Conservation (phyloP, 2,329 filamentous ascomycete genomes). For the Rachicladosporium sp. region DNA sequence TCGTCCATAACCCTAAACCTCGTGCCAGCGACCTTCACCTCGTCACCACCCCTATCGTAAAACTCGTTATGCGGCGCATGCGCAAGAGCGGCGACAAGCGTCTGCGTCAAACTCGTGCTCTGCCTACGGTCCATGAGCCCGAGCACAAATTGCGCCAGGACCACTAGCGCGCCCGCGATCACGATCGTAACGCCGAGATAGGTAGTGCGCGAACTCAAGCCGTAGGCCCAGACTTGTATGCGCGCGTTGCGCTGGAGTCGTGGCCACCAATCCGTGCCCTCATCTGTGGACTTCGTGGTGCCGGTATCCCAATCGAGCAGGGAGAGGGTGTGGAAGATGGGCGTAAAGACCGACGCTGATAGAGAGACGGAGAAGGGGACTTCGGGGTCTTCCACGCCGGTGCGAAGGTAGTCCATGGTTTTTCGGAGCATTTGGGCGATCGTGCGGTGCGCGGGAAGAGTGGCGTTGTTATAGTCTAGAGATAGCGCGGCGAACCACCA, state of each 20-base stretch:
- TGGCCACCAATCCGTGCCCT: too few relatives aligned
- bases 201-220: conserved; percentile 11
- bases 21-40: conserved; percentile 9
- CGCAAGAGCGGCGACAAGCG: conserved; percentile 17
- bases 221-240: conserved; percentile 16
- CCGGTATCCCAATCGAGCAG: conserved; percentile 11
- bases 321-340: conserved; percentile 10
- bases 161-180: conserved; percentile 9
- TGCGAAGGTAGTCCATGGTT: neutral
- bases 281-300: too few relatives aligned
- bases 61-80: conserved; percentile 13
- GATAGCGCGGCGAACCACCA: conserved; percentile 20
- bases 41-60: conserved; percentile 7
- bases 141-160: conserved; percentile 11
- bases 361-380: too few relatives aligned
- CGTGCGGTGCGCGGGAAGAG: conserved; percentile 1
- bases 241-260: conserved; percentile 4
- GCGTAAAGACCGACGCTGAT: neutral
- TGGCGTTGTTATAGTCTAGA: conserved; percentile 6
- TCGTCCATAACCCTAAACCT: conserved; percentile 4
- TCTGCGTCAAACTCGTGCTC: conserved; percentile 8
- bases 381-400: too few relatives aligned
- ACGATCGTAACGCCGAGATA: conserved; percentile 11
- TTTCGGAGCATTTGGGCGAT: neutral
- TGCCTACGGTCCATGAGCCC: conserved; percentile 9